These are phyloP conservation scores for Naegleria gruberi DNA, from an alignment of 208 protist genomes.

Conservation along the genomic window DNA sequence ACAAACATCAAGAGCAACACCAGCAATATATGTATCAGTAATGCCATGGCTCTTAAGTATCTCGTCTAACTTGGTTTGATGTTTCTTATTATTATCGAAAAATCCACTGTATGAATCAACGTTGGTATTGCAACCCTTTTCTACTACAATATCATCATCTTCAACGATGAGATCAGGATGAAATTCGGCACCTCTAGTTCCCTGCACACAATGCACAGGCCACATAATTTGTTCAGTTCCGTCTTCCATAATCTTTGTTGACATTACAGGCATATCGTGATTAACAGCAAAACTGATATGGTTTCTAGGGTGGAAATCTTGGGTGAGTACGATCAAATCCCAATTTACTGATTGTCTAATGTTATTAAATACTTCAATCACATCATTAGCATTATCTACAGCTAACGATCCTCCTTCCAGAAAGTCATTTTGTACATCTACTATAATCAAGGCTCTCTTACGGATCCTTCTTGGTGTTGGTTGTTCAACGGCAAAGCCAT, in stretches of 20 bases:
- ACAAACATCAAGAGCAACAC: conserved; percentile 47
- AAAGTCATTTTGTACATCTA: conserved; percentile 60
- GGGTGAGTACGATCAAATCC: conserved; percentile 46
- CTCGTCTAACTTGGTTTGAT: conserved; percentile 32
- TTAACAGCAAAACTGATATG: conserved; percentile 53
- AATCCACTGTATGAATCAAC: conserved; percentile 48
- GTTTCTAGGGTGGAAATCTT: conserved; percentile 54
- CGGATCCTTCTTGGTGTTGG: too few relatives aligned
- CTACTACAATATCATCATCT: conserved; percentile 30
- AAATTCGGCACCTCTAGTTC: conserved; percentile 43
- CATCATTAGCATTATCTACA: not conserved
- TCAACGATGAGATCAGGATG: conserved; percentile 34
- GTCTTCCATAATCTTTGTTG: not conserved
- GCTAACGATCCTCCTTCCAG: conserved; percentile 40
- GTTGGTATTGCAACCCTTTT: conserved; percentile 36
- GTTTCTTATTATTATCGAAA: conserved; percentile 32
- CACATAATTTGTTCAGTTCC: conserved; percentile 45
- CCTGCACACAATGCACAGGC: conserved; percentile 58
- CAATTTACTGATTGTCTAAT: conserved; percentile 35
- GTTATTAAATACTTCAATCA: conserved; percentile 41
- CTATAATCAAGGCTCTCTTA: conserved; percentile 44
- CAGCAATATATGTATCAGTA: conserved; percentile 30
- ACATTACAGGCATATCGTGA: conserved; percentile 17
- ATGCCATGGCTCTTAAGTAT: conserved; percentile 32
- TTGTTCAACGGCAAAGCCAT: too few relatives aligned